A percentile compares a stretch with the other conserved stretches of the same genome.
These are phyloP conservation scores for Phytophthora niederhauseri DNA, from an alignment of 352 stramenopile genomes.

Conservation along the genomic window DNA sequence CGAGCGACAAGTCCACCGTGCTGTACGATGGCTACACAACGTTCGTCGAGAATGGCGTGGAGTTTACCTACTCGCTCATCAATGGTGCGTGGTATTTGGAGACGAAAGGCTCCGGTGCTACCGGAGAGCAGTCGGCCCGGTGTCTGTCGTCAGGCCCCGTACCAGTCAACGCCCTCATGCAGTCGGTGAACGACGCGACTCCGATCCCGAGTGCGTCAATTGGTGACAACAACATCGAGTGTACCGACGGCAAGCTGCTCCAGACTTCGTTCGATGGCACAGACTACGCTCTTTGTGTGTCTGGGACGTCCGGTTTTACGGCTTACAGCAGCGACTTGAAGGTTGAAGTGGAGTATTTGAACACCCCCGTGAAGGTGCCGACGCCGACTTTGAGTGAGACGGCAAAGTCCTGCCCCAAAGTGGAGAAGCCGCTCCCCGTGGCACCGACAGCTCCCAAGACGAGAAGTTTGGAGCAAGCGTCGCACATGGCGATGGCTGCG, in stretches of 20 bases:
- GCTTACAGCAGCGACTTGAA: constrained; percentile 19
- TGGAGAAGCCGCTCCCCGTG: neutral
- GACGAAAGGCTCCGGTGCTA: neutral
- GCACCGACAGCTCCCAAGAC: neutral
- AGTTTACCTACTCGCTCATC: constrained; percentile 28
- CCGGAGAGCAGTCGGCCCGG: neutral
- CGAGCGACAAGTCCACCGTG: constrained; percentile 20
- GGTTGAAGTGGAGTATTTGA: constrained; percentile 13
- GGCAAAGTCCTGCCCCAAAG: neutral
- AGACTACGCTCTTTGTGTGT: constrained; percentile 11
- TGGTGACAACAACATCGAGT: constrained; percentile 20
- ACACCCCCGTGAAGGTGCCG: neutral
- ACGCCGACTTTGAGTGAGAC: neutral
- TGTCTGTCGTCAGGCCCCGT: neutral
- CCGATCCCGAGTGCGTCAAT: constrained; percentile 22
- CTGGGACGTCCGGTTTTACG: constrained; percentile 10
- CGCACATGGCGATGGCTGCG: constrained; percentile 5
- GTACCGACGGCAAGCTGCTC: constrained; percentile 29
- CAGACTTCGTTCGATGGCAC: constrained; percentile 33
- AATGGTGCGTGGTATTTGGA: constrained; percentile 17
- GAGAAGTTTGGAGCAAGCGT: constrained; percentile 8
- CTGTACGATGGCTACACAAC: constrained; percentile 38
- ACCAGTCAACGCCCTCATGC: neutral
- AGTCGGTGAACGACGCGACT: neutral
- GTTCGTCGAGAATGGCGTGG: constrained; percentile 19